Conservation (phyloP, 2,329 filamentous ascomycete species). For the Colletotrichum karsti region DNA sequence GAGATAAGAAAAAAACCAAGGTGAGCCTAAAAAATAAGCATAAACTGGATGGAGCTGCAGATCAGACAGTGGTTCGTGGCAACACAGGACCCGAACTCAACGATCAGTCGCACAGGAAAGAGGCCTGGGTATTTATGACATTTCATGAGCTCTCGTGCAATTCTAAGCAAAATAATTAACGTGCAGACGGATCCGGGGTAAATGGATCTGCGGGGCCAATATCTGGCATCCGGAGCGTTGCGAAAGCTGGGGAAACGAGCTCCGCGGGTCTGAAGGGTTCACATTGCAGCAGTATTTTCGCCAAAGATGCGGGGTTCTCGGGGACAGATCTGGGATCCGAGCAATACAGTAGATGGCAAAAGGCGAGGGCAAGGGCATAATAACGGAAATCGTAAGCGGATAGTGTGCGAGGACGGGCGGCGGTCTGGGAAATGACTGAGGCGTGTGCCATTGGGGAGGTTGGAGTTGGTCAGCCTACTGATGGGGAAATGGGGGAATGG, state of each 20-base stretch:
- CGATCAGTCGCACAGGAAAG: not conserved
- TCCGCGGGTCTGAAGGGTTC: not conserved
- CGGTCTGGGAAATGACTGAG: not conserved
- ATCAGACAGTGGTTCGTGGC: not conserved
- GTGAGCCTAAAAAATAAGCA: conserved; percentile 12
- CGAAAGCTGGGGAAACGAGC: not conserved
- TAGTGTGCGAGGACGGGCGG: not conserved
- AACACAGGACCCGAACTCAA: not conserved
- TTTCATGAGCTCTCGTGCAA: not conserved
- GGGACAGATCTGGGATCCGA: conserved; percentile 12
- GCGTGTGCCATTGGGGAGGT: not conserved
- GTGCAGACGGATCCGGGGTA: conserved; percentile 18
- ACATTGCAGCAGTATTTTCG: not conserved
- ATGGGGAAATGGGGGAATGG: conserved; percentile 4
- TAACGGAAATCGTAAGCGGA: not conserved
- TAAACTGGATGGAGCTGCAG: not conserved
- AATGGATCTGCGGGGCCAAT: conserved; percentile 11
- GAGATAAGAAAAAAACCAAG: not conserved
- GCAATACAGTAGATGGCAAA: conserved; percentile 1
- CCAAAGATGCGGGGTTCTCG: conserved; percentile 9
- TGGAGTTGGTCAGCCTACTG: conserved; percentile 22
- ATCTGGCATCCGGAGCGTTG: conserved; percentile 14
- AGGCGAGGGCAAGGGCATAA: not conserved
- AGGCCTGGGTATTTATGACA: conserved; percentile 25
- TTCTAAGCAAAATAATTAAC: not conserved